Conservation (phyloP, 768 basidiomycete species). For the Termitomyces sp. region DNA sequence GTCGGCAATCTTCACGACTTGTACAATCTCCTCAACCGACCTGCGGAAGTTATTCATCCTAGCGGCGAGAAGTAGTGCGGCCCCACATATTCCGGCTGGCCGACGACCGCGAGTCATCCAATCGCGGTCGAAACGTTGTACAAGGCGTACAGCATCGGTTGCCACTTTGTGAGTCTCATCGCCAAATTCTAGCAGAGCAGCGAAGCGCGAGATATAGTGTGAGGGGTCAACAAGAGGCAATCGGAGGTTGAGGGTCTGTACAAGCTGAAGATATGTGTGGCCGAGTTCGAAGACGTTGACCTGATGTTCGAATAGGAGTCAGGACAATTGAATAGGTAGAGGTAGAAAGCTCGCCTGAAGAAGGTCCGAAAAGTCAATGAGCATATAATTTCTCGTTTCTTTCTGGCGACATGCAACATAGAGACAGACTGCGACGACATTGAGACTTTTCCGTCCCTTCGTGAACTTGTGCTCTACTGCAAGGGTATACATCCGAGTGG, state of each 20-base stretch:
- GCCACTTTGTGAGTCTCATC: slow-evolving; percentile 92
- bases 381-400: slow-evolving; percentile 91
- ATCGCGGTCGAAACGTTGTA: slow-evolving; percentile 89
- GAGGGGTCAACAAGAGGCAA: slow-evolving; percentile 93
- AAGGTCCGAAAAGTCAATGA: slow-evolving; percentile 98
- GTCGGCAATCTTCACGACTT: slow-evolving; percentile 99
- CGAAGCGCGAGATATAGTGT: slow-evolving; percentile 94
- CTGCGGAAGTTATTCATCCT: slow-evolving; percentile 98
- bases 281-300: slow-evolving; percentile 98
- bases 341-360: slow-evolving; percentile 57
- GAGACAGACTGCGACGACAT: slow-evolving; percentile 94
- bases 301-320: slow-evolving; percentile 32
- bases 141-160: slow-evolving; percentile 89
- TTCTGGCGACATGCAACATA: slow-evolving; percentile 92
- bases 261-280: slow-evolving; percentile 91
- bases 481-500: slow-evolving; percentile 86
- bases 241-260: slow-evolving; percentile 80
- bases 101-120: slow-evolving; percentile 97
- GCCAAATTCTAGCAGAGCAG: slow-evolving; percentile 92
- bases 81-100: slow-evolving; percentile 97
- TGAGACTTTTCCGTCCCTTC: slow-evolving; percentile 87
- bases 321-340: not conserved
- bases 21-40: slow-evolving; percentile 92
- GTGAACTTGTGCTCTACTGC: slow-evolving; percentile 94
- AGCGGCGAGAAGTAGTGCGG: slow-evolving; percentile 90